A percentile compares a stretch with the other conserved stretches of the same genome.
Evolutionary conservation across 2,329 filamentous ascomycete genomes (phyloP).

Genomic region (Whalleya microplaca): DNA sequence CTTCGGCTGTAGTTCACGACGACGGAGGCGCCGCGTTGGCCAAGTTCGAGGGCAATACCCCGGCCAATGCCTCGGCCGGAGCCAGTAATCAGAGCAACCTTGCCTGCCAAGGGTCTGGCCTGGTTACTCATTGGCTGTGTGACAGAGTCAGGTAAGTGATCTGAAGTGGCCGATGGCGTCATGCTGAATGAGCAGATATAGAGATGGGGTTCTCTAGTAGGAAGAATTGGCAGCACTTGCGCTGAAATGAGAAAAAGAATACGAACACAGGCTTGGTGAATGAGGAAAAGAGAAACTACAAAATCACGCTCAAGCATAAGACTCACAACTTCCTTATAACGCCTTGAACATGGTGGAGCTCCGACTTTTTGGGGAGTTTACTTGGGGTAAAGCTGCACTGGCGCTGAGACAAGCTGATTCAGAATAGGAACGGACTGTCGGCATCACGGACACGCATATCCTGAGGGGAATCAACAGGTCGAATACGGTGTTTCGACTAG

Average conservation of each 20-base stretch:
- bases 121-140: constrained; percentile 33
- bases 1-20: constrained; percentile 70
- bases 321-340: constrained; percentile 15
- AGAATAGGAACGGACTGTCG: neutral
- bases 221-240: neutral
- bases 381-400: constrained; percentile 1
- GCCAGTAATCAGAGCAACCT: constrained; percentile 66
- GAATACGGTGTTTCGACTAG: too few relatives aligned
- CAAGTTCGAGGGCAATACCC: constrained; percentile 69
- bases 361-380: constrained; percentile 8
- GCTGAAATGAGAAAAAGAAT: neutral
- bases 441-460: neutral
- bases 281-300: neutral
- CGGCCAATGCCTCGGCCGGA: constrained; percentile 68
- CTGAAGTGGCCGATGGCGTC: constrained; percentile 36
- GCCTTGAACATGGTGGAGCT: constrained; percentile 20
- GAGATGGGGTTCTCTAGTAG: constrained; percentile 9
- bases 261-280: neutral
- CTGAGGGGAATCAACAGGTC: too few relatives aligned
- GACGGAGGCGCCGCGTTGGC: constrained; percentile 64
- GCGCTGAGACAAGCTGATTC: constrained; percentile 2
- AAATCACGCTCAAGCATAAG: neutral
- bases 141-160: constrained; percentile 10
- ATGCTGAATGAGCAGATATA: constrained; percentile 23
- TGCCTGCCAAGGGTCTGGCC: constrained; percentile 48